Evolutionary conservation across 2,329 filamentous ascomycete species (phyloP), one percentile per base, ranked within the genome.

Genomic region (Escovopsis weberi): DNA sequence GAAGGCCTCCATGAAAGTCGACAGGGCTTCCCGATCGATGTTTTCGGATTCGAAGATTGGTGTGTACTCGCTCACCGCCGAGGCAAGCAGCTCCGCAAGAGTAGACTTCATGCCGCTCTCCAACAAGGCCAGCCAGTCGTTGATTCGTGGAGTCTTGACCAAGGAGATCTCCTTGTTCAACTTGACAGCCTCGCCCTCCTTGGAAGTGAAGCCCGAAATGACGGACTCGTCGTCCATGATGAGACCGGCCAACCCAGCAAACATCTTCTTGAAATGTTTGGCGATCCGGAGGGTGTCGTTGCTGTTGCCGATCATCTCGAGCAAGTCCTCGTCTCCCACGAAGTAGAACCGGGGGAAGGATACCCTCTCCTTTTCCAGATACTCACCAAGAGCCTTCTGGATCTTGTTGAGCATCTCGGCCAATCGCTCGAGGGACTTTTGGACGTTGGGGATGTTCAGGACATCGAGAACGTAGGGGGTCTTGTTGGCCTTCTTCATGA

Each of bases 211-310:
- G 6, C 87, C 89, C 26, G 82, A 81, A 49, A 99, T 96, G 48
- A 85, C 78, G 26, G 80, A 78, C 53, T 95, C 85, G 43, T 96
- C 87, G 51, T 94, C 86, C 69, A 95, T 89, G 36, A 88, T 70
- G 33, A 98, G 74, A 4, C 91, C 91, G 4, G 82, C 89, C 39
- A 98, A 72, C 48, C 91, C 91, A 49, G 93, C 91, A 69, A 99
- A 99, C 91, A 99, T 99, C 70, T 99, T 99, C 61, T 94, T 89
- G 69, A 99, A 87, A 67, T 99, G 93, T 61, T 98, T 98, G 35
- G 91, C 86, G 51, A 98, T 93, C 43, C 91, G 87, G 47, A 91
- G 67, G 9, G 89, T 94, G 56, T 99, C 91, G 56, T 95, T 95
- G 66, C 89, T 96, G 62, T 99, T 99, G 58, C 91, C 91, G 50